Evolutionary conservation across 306 rosid species (phyloP), one percentile per base, ranked within the genome.

Genomic region (Luffa aegyptiaca): DNA sequence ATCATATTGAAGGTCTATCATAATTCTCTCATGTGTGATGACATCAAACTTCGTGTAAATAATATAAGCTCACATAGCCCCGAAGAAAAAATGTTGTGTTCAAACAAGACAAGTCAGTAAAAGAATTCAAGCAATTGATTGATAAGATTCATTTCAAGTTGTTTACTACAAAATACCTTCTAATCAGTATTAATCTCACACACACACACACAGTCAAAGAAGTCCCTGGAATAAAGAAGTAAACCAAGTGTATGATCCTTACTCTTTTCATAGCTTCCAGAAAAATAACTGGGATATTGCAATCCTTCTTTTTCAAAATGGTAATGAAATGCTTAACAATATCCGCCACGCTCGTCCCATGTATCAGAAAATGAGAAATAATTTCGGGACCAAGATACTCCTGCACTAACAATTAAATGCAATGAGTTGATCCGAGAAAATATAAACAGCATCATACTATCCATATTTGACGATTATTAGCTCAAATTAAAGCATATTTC

Each of bases 211-310:
- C 31, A 26, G 31, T 26, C 31, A 26, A 26, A 55, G 59, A 26
- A 61, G 68, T 26, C 68, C 41, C 41, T 33, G 8, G 18, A 11
- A 61, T 61, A 61, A 41, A 61, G 17, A 66, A n/a, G 74, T 8
- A 68, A 68, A 68, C 74, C 35, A 52, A 35, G 80, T 42, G 62
- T 80, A 57, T 21, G 33, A 57, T 66, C 57, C 84, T 73, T 75
- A 92, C 98, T 90, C 85, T 92, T 95, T 92, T 92, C 82, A 92
- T 86, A 5, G 98, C 93, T 83, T 91, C 97, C 39, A 95, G 85
- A 87, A 91, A 91, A 75, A 89, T 91, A 74, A 37, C 49, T 20
- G 89, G 87, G 79, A 92, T 81, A 86, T 86, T 85, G 21, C 65
- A 88, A 51, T 91, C 89, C 57, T 84, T 87, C 87, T 90, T 95